phyloP scores from a whole-genome alignment of 768 basidiomycete genomes.

The Lactifluus echinatus region DNA sequence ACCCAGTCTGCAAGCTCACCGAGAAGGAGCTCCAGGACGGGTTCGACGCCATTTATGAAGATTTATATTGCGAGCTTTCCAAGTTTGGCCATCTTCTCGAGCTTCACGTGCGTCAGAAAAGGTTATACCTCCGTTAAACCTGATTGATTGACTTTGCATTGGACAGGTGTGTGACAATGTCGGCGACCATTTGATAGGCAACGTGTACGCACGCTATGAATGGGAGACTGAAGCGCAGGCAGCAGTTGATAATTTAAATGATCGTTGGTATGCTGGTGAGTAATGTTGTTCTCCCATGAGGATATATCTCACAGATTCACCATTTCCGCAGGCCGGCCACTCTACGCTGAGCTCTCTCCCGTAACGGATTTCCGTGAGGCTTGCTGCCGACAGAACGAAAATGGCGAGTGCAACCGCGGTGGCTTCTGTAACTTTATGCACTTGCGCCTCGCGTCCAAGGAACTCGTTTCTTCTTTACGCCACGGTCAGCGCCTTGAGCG shows the following conservation, averaged over 20 bases:
- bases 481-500: conserved; percentile 81
- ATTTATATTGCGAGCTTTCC: conserved; percentile 86
- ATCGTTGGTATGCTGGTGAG: conserved; percentile 96
- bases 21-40: conserved; percentile 87
- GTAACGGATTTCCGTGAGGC: conserved; percentile 99
- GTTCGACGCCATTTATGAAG: conserved; percentile 91
- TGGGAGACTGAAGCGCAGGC: conserved; percentile 97
- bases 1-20: conserved; percentile 79
- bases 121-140: neutral
- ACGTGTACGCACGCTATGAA: conserved; percentile 96
- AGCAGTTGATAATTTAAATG: conserved; percentile 88
- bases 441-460: conserved; percentile 77
- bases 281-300: conserved; percentile 13
- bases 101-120: conserved; percentile 69
- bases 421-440: conserved; percentile 99
- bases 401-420: conserved; percentile 95
- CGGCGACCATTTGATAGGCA: conserved; percentile 96
- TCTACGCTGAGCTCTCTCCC: conserved; percentile 95
- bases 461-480: conserved; percentile 68
- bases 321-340: conserved; percentile 61
- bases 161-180: conserved; percentile 92
- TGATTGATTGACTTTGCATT: neutral
- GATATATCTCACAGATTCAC: neutral
- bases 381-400: conserved; percentile 97
- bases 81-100: conserved; percentile 96